These are phyloP conservation scores for Coemansia sp. DNA, from an alignment of 192 early-diverging fungal species.

Conservation along the genomic window DNA sequence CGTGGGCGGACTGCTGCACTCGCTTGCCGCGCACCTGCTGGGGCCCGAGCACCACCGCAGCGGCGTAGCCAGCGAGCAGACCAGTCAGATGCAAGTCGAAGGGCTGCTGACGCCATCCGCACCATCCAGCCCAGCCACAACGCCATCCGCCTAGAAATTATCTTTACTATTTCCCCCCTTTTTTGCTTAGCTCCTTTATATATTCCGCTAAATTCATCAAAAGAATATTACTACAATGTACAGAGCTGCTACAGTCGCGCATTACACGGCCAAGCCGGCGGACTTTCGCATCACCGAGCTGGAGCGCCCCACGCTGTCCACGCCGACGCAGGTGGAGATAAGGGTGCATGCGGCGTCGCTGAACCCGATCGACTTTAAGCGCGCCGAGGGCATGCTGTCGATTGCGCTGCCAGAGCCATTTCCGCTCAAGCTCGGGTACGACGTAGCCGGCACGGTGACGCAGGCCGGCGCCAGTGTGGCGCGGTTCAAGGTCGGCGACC, in stretches of 20 bases:
- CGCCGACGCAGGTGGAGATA: slow-evolving; percentile 28
- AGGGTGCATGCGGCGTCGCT: slow-evolving; percentile 57
- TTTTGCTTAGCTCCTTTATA: neutral
- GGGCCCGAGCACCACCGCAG: neutral
- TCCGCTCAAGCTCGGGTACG: slow-evolving; percentile 59
- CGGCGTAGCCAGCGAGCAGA: neutral
- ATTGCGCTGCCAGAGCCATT: slow-evolving; percentile 29
- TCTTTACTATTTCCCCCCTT: neutral
- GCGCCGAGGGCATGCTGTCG: slow-evolving; percentile 46
- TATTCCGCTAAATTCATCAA: neutral
- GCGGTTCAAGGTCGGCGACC: slow-evolving; percentile 56
- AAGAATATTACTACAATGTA: slow-evolving; percentile 9
- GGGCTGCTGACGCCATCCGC: slow-evolving; percentile 6
- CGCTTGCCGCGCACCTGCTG: neutral
- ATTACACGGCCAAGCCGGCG: slow-evolving; percentile 20
- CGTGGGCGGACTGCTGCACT: slow-evolving; percentile 1
- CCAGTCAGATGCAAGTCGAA: slow-evolving; percentile 16
- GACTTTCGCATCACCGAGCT: slow-evolving; percentile 18
- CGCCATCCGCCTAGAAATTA: neutral
- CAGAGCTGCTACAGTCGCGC: slow-evolving; percentile 14
- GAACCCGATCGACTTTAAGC: slow-evolving; percentile 62
- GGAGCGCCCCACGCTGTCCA: neutral
- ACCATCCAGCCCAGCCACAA: neutral
- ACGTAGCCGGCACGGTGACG: slow-evolving; percentile 57
- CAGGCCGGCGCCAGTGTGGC: slow-evolving; percentile 34